Base-by-base conservation (phyloP, 169 alveolate genomes). In the Toxoplasma gondii region DNA sequence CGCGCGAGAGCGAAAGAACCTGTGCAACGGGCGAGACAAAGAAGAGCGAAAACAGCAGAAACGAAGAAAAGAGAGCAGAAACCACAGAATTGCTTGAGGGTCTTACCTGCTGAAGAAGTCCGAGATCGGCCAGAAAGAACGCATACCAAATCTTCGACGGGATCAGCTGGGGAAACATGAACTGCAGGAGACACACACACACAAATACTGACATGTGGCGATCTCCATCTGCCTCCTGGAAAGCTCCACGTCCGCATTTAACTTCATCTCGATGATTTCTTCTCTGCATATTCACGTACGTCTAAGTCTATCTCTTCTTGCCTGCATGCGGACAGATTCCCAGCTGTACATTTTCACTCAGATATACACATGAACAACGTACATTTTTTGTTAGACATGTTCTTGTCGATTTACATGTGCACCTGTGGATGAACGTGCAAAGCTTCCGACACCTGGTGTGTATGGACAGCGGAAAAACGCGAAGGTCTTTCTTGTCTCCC, bases 131-230 rank as follows among this genome's bases (percentile, higher is more conserved):
- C 31, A 88, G 93, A 31, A 54, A 70, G 36, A 58, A 54, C 54
- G 86, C 93, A n/a, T 38, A 88, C 38, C 64, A 44, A 29, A 88
- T 38, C 58, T 88, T 88, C 58, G n/a, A n/a, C 45, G 93, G 93
- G 12, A 88, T 29, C 45, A 88, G 84, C 39, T 88, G 93, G 27
- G 90, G 69, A 10, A 43, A 43, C 90, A 82, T 82, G 41, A 82
- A 82, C 90, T 82, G 90, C 53, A 41, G 31, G 36, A 82, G 0
- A 16, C 49, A 17, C 39, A n/a, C 41, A 74, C 38, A 38, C 67
- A 82, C 88, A 74, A 9, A n/a, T 17, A 69, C 36, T 69, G 16
- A 58, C 81, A 17, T 69, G 41, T 17, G 38, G 12, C 5, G 5
- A 24, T 17, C 31, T n/a, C 31, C 19, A 69, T 58, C 70, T 58